Conservation (phyloP, 306 rosid genomes). For the Cicer cuneatum region DNA sequence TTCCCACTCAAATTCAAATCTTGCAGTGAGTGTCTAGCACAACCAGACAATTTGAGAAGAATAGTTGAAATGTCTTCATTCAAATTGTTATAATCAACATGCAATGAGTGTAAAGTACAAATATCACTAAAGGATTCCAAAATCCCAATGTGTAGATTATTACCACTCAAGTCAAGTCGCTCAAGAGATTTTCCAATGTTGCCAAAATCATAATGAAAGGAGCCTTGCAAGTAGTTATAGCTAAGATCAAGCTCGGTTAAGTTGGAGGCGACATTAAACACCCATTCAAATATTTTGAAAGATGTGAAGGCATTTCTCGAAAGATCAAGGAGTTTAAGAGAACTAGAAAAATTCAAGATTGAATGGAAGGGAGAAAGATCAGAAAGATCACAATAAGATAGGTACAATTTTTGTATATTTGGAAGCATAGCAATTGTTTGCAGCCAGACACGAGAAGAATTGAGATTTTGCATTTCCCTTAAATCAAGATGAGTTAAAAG, state of each 20-base stretch:
- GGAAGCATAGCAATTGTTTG: conserved; percentile 35
- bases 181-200: not conserved
- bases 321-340: conserved; percentile 24
- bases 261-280: conserved; percentile 4
- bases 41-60: conserved; percentile 35
- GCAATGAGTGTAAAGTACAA: not conserved
- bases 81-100: not conserved
- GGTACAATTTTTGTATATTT: not conserved
- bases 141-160: not conserved
- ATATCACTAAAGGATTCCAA: not conserved
- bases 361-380: not conserved
- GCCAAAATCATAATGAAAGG: conserved; percentile 26
- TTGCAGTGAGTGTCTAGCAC: conserved; percentile 37
- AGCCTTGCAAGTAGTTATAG: not conserved
- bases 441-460: not conserved
- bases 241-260: conserved; percentile 36
- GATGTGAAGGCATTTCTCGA: not conserved
- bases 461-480: not conserved
- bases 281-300: conserved; percentile 38
- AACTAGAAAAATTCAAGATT: conserved; percentile 31
- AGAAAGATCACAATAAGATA: conserved; percentile 5
- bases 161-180: not conserved
- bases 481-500: conserved; percentile 45
- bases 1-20: not conserved
- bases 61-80: not conserved